A percentile compares a stretch with the other conserved stretches of the same genome.
Evolutionary conservation across 805 yeast species (phyloP).

Genomic region (Yarrowia bubula): DNA sequence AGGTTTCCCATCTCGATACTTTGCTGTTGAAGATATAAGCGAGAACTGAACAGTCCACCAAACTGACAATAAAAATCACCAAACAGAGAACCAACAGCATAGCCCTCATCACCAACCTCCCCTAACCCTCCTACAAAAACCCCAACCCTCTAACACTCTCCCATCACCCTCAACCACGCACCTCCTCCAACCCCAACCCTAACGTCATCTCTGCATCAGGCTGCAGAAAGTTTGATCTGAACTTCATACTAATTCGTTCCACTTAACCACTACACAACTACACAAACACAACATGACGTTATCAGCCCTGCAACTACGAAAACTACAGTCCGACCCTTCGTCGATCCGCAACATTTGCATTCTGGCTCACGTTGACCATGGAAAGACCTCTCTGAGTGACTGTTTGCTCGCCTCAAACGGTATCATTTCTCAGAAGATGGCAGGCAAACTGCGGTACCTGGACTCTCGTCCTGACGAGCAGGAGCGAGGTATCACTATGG

Average conservation of each 20-base stretch:
- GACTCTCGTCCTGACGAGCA: slow-evolving; percentile 97
- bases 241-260: neutral
- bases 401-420: slow-evolving; percentile 93
- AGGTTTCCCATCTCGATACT: no score
- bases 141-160: neutral
- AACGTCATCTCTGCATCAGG: slow-evolving; percentile 5
- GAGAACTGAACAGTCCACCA: no score
- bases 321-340: slow-evolving; percentile 66
- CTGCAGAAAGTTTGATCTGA: slow-evolving; percentile 5
- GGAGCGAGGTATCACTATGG: slow-evolving; percentile 95
- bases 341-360: slow-evolving; percentile 87
- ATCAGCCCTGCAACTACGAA: slow-evolving; percentile 59
- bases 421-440: slow-evolving; percentile 88
- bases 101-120: no score
- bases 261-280: neutral
- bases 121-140: no score
- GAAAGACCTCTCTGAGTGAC: slow-evolving; percentile 93
- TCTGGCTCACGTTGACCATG: slow-evolving; percentile 97
- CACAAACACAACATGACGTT: slow-evolving; percentile 40
- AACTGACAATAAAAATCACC: no score
- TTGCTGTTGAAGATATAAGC: no score
- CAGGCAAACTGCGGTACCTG: slow-evolving; percentile 88
- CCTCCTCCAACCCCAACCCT: neutral
- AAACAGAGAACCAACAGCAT: no score
- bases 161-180: neutral